These are phyloP conservation scores for Trametopsis cervina DNA, from an alignment of 768 basidiomycete species.

Conservation along the genomic window DNA sequence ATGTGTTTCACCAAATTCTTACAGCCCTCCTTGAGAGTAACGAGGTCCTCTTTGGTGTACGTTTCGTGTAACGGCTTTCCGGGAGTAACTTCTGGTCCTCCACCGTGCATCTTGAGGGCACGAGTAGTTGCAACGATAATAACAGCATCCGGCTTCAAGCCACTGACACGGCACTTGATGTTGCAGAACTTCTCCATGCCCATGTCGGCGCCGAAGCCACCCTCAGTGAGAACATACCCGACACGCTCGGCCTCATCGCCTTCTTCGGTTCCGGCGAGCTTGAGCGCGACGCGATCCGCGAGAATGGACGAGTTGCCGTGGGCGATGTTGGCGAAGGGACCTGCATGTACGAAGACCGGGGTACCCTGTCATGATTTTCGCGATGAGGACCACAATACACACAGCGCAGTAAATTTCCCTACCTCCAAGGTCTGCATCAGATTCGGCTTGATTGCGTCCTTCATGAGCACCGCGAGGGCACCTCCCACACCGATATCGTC, in stretches of 20 bases:
- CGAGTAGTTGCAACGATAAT: constrained; percentile 97
- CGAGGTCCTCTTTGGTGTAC: constrained; percentile 90
- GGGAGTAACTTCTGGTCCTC: constrained; percentile 93
- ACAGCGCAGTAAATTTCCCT: no score
- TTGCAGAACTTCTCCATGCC: constrained; percentile 99
- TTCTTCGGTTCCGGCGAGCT: constrained; percentile 91
- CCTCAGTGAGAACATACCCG: constrained; percentile 96
- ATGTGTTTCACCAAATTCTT: constrained; percentile 93
- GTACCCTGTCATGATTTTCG: constrained; percentile 86
- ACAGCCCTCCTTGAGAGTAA: constrained; percentile 84
- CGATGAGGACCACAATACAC: no score
- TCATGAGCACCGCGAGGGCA: constrained; percentile 94
- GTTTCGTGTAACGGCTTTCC: constrained; percentile 91
- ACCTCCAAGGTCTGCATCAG: constrained; percentile 96
- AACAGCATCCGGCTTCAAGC: constrained; percentile 87
- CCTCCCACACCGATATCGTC: constrained; percentile 95
- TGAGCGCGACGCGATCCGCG: constrained; percentile 94
- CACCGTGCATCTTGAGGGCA: constrained; percentile 99
- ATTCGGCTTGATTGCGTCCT: constrained; percentile 98
- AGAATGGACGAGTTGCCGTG: constrained; percentile 98
- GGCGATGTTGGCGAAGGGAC: constrained; percentile 98
- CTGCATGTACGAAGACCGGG: constrained; percentile 97
- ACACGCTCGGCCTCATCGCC: constrained; percentile 76
- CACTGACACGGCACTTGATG: constrained; percentile 95
- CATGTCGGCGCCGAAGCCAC: constrained; percentile 98